Evolutionary conservation across 768 basidiomycete species (phyloP).

Genomic region (Agrocybe pediades): DNA sequence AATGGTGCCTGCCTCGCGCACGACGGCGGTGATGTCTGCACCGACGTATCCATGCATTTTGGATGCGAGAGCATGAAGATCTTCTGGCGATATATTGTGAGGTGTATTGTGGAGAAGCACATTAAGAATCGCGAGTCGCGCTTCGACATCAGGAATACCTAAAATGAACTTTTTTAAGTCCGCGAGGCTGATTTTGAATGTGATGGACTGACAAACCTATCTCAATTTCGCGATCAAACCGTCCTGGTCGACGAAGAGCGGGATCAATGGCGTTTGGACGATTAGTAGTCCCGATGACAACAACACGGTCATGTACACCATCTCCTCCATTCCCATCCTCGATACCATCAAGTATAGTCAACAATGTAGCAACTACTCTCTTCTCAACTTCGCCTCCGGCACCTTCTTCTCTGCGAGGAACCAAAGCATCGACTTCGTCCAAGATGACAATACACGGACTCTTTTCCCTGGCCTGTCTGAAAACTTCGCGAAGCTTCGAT

Average conservation of each 20-base stretch:
- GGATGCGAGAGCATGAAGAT: conserved; percentile 68
- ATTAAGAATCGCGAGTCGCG: conserved; percentile 83
- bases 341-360: conserved; percentile 95
- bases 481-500: conserved; percentile 85
- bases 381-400: conserved; percentile 95
- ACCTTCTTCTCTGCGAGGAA: conserved; percentile 86
- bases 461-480: conserved; percentile 76
- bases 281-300: conserved; percentile 90
- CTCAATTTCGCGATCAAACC: conserved; percentile 95
- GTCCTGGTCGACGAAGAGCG: conserved; percentile 39
- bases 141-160: conserved; percentile 90
- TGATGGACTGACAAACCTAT: conserved; percentile 58
- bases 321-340: conserved; percentile 49
- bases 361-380: conserved; percentile 90
- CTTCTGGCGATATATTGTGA: conserved; percentile 59
- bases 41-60: conserved; percentile 96
- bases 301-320: conserved; percentile 61
- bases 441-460: conserved; percentile 93
- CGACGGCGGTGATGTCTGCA: conserved; percentile 89
- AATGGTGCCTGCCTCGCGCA: conserved; percentile 89
- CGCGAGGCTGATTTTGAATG: conserved; percentile 1
- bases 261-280: neutral
- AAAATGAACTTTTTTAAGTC: conserved; percentile 6
- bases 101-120: conserved; percentile 85
- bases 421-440: conserved; percentile 95